Percentiles rank a stretch among this genome's conserved stretches.
Conservation (phyloP, 2,329 filamentous ascomycete species). For the Nigrospora oryzae region DNA sequence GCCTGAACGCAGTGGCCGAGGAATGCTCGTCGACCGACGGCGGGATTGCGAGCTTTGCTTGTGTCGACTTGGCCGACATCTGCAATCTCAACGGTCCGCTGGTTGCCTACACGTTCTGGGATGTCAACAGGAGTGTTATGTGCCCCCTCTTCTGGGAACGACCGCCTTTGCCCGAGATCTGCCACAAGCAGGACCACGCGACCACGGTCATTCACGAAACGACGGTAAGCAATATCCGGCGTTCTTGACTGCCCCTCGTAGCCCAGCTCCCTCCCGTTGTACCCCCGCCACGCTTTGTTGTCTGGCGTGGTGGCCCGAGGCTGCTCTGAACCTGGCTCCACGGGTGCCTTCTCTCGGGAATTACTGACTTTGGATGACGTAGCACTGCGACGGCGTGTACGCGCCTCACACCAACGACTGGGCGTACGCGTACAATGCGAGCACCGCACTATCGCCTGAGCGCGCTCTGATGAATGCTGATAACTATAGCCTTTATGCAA, state of each 20-base stretch:
- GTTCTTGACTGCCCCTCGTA: no score
- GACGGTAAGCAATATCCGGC: no score
- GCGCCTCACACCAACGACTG: constrained; percentile 10
- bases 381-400: constrained; percentile 11
- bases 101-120: constrained; percentile 11
- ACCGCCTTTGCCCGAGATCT: constrained; percentile 8
- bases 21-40: constrained; percentile 11
- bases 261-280: no score
- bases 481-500: constrained; percentile 12
- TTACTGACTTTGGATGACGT: no score
- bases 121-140: constrained; percentile 7
- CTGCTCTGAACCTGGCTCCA: no score
- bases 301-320: no score
- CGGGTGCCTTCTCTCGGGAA: no score
- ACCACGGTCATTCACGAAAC: constrained; percentile 15
- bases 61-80: constrained; percentile 10
- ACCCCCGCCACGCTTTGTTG: no score
- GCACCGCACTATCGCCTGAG: constrained; percentile 6
- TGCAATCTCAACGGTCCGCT: constrained; percentile 10
- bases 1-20: constrained; percentile 9
- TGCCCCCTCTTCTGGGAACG: constrained; percentile 13
- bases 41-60: constrained; percentile 7
- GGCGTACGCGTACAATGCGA: constrained; percentile 11
- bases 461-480: constrained; percentile 10
- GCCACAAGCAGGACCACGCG: constrained; percentile 11